Evolutionary conservation across 805 yeast genomes (phyloP).

Genomic region (Lipomyces orientalis): DNA sequence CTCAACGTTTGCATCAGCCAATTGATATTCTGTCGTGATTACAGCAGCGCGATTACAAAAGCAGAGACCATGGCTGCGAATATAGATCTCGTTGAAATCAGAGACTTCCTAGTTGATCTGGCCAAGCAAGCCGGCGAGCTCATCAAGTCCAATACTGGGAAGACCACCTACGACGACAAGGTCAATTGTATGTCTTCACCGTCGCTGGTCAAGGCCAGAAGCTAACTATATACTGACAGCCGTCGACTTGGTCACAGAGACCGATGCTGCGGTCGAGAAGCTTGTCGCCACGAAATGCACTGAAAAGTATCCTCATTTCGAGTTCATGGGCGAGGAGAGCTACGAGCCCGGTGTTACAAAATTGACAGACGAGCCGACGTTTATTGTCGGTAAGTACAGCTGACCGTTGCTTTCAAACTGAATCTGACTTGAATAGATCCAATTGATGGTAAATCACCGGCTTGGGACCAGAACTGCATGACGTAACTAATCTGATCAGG

Average conservation of each 20-base stretch:
- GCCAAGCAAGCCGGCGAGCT: constrained; percentile 58
- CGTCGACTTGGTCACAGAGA: constrained; percentile 67
- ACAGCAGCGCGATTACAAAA: not conserved
- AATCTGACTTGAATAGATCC: constrained; percentile 32
- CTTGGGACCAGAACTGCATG: not conserved
- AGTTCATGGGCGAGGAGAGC: constrained; percentile 68
- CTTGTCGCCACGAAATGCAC: constrained; percentile 47
- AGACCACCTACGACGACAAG: constrained; percentile 57
- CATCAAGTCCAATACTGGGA: constrained; percentile 56
- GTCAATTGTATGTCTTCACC: constrained; percentile 48
- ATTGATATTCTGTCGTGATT: not conserved
- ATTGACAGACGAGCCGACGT: constrained; percentile 61
- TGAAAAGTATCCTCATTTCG: constrained; percentile 53
- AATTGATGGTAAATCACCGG: constrained; percentile 33
- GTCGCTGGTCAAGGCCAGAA: not conserved
- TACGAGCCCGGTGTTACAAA: constrained; percentile 56
- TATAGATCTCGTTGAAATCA: constrained; percentile 46
- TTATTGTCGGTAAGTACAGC: constrained; percentile 60
- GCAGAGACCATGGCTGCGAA: not conserved
- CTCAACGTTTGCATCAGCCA: not conserved
- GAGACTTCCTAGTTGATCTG: constrained; percentile 48
- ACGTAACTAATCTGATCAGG: constrained; percentile 45
- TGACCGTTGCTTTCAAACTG: not conserved
- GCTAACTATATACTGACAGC: constrained; percentile 40
- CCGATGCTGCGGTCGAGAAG: constrained; percentile 62